Evolutionary conservation across 441 rosid genomes (phyloP), one percentile per base, ranked within the genome.

Genomic region (Pelargonium cotyledonis): DNA sequence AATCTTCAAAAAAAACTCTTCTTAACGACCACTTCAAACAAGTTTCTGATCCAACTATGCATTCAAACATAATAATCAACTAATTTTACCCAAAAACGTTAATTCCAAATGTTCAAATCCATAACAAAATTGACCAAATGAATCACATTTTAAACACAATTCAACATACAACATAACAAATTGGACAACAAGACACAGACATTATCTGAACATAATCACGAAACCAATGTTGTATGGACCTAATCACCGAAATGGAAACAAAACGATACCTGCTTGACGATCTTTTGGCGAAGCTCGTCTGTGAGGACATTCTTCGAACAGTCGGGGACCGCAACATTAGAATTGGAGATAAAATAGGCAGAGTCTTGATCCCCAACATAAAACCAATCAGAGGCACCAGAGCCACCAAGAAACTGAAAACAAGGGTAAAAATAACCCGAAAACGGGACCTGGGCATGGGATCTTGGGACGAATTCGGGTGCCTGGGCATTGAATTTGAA

Each of bases 401-500:
- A 14, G 35, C 83, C 87, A 5, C 86, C 92, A 40, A 85, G 76
- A 72, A 89, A 86, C 38, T 86, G 86, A 26, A 83, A 85, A 16
- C 78, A 89, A 18, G 97, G 97, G 51, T 81, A 87, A 41, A 79
- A 82, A 75, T 82, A 87, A 19, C 95, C 92, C 14, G 95, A 83
- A 46, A 89, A 58, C 0, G 89, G 88, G 75, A 85, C 72, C 70
- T 83, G 89, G 29, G 84, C 14, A 26, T 82, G 88, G 8, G 91
- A 83, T 82, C 90, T 80, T 0, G 97, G 95, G 8, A 89, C 84
- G 46, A 94, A 94, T 40, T 94, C 98, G 1, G 97, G 95, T 4
- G 97, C 97, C 21, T 86, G 89, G 1, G 85, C 97, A 68, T 94
- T 94, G 82, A 94, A 91, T 79, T 86, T 91, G 86, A 94, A 94